Evolutionary conservation across 352 stramenopile species (phyloP).

Genomic region (Globisporangium heterothallicum): DNA sequence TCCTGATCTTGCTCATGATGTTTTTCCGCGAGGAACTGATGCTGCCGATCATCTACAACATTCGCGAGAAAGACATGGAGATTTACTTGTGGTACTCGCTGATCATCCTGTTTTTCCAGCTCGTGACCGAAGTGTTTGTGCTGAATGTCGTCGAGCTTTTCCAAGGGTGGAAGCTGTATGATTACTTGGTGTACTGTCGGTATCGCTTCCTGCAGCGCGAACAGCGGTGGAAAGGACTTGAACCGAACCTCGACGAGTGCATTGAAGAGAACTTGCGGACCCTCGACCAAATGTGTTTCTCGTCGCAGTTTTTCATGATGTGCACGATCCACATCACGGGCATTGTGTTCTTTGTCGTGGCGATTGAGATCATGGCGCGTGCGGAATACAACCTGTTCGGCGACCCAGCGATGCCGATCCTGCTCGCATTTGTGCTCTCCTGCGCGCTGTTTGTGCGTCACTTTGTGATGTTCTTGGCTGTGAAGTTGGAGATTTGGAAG

Average conservation of each 20-base stretch:
- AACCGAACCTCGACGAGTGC: conserved; percentile 95
- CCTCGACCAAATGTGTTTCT: conserved; percentile 97
- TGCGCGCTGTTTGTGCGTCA: conserved; percentile 54
- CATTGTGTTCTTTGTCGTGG: conserved; percentile 94
- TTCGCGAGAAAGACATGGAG: conserved; percentile 97
- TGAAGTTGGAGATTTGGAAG: conserved; percentile 91
- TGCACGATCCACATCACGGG: conserved; percentile 91
- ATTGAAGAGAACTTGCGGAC: conserved; percentile 94
- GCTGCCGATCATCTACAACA: conserved; percentile 94
- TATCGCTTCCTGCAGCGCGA: conserved; percentile 96
- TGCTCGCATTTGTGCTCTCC: conserved; percentile 71
- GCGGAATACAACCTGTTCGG: conserved; percentile 95
- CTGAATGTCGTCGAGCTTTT: conserved; percentile 95
- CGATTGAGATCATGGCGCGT: conserved; percentile 95
- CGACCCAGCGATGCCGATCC: conserved; percentile 87
- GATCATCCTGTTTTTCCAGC: conserved; percentile 94
- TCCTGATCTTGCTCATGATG: conserved; percentile 95
- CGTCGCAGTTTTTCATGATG: conserved; percentile 98
- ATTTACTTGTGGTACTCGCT: conserved; percentile 96
- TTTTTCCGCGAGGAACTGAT: conserved; percentile 91
- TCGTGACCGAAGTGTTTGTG: conserved; percentile 93
- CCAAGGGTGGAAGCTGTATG: conserved; percentile 97
- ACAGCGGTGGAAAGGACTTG: conserved; percentile 95
- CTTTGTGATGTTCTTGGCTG: conserved; percentile 78
- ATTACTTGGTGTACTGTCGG: conserved; percentile 95